A percentile compares a stretch with the other conserved stretches of the same genome.
Conservation (phyloP, 1,284 basidiomycete species). For the Cryptococcus sp. region DNA sequence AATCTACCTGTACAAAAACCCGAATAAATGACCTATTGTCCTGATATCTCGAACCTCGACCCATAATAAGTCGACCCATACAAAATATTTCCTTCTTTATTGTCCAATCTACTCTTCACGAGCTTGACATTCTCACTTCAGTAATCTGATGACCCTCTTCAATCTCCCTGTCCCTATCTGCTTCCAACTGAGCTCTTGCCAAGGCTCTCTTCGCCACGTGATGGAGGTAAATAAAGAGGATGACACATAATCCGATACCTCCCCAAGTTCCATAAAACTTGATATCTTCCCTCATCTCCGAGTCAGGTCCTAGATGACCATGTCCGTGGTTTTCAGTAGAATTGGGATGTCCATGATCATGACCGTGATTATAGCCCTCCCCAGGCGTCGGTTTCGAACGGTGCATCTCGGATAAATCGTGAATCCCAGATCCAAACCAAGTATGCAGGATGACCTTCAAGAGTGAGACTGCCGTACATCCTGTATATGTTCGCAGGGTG, state of each 20-base stretch:
- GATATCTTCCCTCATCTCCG: conserved; percentile 22
- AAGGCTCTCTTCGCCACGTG: conserved; percentile 48
- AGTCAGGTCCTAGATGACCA: neutral
- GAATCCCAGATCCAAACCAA: conserved; percentile 39
- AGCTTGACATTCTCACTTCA: too few species aligned
- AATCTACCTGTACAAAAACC: too few species aligned
- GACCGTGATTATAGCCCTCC: neutral
- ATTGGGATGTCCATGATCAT: neutral
- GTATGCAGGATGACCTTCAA: conserved; percentile 49
- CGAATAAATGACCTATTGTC: too few species aligned
- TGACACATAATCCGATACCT: conserved; percentile 46
- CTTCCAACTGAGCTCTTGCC: conserved; percentile 29
- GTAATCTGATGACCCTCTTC: neutral
- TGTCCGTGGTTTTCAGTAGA: neutral
- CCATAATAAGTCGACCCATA: too few species aligned
- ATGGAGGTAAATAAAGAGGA: conserved; percentile 51
- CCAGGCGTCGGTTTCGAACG: neutral
- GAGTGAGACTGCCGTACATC: conserved; percentile 51
- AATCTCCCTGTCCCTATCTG: conserved; percentile 5
- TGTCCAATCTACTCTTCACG: too few species aligned
- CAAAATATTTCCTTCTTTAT: too few species aligned
- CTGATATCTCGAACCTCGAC: too few species aligned
- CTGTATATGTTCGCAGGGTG: conserved; percentile 49
- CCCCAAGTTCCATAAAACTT: conserved; percentile 36
- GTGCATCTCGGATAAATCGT: conserved; percentile 28